These are phyloP conservation scores for Schizochytrium sp. DNA, from an alignment of 108 stramenopile species.

Conservation along the genomic window DNA sequence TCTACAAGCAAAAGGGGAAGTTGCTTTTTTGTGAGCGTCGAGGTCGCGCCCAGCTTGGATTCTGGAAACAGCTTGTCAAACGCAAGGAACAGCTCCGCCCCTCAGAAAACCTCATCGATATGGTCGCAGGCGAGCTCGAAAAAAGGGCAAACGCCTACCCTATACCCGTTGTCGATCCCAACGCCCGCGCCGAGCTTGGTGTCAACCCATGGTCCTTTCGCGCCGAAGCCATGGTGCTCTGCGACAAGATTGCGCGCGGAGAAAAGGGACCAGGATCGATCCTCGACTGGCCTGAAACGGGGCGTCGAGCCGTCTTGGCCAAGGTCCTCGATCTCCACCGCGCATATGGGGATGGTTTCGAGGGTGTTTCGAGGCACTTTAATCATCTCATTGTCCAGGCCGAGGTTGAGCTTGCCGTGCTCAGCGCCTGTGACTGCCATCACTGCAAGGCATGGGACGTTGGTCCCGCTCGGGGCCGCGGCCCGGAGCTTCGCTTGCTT, in stretches of 20 bases:
- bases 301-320: not conserved
- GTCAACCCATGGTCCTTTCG: not conserved
- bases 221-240: not conserved
- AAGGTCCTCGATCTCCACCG: not conserved
- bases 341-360: not conserved
- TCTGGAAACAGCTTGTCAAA: not conserved
- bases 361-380: not conserved
- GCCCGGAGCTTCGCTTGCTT: not conserved
- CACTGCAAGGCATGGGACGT: not conserved
- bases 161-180: not conserved
- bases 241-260: not conserved
- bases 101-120: not conserved
- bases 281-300: not conserved
- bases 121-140: not conserved
- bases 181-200: not conserved
- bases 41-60: not conserved
- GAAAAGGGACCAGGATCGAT: not conserved
- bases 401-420: not conserved
- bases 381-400: not conserved
- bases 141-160: not conserved
- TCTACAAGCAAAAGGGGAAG: not conserved
- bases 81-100: not conserved
- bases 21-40: not conserved
- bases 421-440: not conserved
- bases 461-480: not conserved